Conservation (phyloP, 2,329 filamentous ascomycete genomes). For the Fusarium illudens region DNA sequence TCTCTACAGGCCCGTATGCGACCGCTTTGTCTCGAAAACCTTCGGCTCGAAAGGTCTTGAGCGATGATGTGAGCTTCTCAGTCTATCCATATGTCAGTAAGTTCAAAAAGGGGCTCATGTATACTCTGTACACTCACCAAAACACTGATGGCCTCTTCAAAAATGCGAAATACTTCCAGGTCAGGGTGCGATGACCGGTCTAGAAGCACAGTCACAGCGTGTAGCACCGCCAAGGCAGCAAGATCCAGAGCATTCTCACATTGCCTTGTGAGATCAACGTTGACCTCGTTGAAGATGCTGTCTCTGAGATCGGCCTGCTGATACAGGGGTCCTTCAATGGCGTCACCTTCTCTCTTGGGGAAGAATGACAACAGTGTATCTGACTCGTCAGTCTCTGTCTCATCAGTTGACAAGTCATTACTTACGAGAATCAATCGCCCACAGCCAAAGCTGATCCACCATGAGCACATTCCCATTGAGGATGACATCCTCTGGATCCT, state of each 20-base stretch:
- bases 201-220: conserved; percentile 69
- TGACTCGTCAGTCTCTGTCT: conserved; percentile 31
- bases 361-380: conserved; percentile 65
- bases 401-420: rapidly evolving
- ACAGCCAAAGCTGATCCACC: conserved; percentile 73
- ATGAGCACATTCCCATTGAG: conserved; percentile 68
- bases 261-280: conserved; percentile 68
- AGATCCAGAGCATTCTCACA: conserved; percentile 70
- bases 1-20: conserved; percentile 52
- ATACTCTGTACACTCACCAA: conserved; percentile 54
- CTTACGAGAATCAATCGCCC: conserved; percentile 64
- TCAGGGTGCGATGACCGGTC: conserved; percentile 68
- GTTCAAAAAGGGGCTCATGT: rapidly evolving
- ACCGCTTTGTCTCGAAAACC: conserved; percentile 59
- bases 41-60: conserved; percentile 68
- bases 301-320: conserved; percentile 69
- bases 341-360: conserved; percentile 62
- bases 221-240: conserved; percentile 67
- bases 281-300: conserved; percentile 72
- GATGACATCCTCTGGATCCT: conserved; percentile 49
- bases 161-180: conserved; percentile 70
- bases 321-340: conserved; percentile 63
- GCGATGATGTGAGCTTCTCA: conserved; percentile 68
- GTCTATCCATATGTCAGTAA: conserved; percentile 51
- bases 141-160: conserved; percentile 72